Evolutionary conservation across 1,139 yeast species (phyloP).

Genomic region (Scheffersomyces cryptocercus): DNA sequence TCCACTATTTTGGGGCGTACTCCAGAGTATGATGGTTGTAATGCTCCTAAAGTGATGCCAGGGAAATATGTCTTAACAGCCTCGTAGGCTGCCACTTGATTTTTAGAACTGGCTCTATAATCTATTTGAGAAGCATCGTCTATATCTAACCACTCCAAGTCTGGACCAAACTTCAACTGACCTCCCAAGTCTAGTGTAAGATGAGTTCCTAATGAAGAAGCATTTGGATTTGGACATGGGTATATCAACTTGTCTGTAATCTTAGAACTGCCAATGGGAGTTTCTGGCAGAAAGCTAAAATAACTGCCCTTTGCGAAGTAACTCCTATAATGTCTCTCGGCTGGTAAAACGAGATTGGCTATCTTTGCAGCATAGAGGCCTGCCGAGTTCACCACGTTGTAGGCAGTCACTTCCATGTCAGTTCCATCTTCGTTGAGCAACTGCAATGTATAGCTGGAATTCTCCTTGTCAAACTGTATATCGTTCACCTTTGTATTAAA

Average conservation of each 20-base stretch:
- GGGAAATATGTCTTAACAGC: conserved; percentile 70
- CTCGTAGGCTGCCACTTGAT: conserved; percentile 53
- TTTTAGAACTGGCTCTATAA: conserved; percentile 47
- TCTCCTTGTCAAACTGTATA: conserved; percentile 27
- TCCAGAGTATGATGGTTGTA: conserved; percentile 75
- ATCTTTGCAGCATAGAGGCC: conserved; percentile 74
- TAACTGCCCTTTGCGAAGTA: conserved; percentile 86
- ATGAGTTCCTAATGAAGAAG: conserved; percentile 83
- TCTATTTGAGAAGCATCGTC: conserved; percentile 39
- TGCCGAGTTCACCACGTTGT: conserved; percentile 70
- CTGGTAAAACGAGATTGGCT: conserved; percentile 68
- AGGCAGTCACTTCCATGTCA: conserved; percentile 48
- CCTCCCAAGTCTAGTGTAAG: conserved; percentile 83
- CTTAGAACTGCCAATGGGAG: conserved; percentile 28
- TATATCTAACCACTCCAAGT: conserved; percentile 72
- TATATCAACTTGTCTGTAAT: conserved; percentile 54
- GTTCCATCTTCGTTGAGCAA: conserved; percentile 40
- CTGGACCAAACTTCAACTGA: conserved; percentile 83
- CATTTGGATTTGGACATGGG: conserved; percentile 76
- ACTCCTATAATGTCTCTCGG: conserved; percentile 55
- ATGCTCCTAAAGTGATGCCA: conserved; percentile 45
- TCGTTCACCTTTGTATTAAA: conserved; percentile 57
- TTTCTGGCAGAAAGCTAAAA: conserved; percentile 53
- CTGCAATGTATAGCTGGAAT: conserved; percentile 25
- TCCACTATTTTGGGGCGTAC: conserved; percentile 75